phyloP scores from a whole-genome alignment of 208 protist species.

The Wallacemonas collosoma region DNA sequence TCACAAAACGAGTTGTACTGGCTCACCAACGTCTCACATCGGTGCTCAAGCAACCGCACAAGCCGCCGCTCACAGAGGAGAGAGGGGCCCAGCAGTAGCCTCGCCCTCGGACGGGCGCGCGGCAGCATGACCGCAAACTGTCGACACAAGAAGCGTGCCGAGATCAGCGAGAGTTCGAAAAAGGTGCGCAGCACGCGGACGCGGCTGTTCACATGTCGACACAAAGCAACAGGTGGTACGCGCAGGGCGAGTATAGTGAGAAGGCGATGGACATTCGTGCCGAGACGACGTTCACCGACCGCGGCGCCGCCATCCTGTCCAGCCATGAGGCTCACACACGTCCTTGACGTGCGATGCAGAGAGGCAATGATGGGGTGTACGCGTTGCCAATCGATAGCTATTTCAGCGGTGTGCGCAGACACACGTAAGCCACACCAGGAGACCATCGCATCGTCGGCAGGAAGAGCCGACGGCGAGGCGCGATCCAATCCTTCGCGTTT shows the following conservation, averaged over 20 bases:
- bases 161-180: conserved; percentile 59
- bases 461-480: not conserved
- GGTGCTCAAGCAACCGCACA: conserved; percentile 32
- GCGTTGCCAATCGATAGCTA: conserved; percentile 72
- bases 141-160: conserved; percentile 44
- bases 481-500: conserved; percentile 14
- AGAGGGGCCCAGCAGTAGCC: conserved; percentile 31
- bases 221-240: conserved; percentile 49
- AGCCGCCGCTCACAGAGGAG: conserved; percentile 29
- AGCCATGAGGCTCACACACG: not conserved
- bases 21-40: conserved; percentile 21
- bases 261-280: conserved; percentile 40
- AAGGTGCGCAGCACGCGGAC: conserved; percentile 64
- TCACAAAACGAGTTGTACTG: conserved; percentile 45
- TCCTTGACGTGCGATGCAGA: conserved; percentile 14
- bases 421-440: conserved; percentile 69
- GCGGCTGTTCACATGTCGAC: conserved; percentile 48
- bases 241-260: conserved; percentile 47
- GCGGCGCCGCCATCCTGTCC: not conserved
- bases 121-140: conserved; percentile 40
- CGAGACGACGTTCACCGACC: conserved; percentile 20
- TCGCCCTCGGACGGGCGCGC: conserved; percentile 29
- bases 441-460: conserved; percentile 21
- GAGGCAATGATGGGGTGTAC: conserved; percentile 29
- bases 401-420: conserved; percentile 37